A percentile compares a stretch with the other conserved stretches of the same genome.
Evolutionary conservation across 1,284 basidiomycete genomes (phyloP).

Genomic region (Stygiomarasmius scandens): DNA sequence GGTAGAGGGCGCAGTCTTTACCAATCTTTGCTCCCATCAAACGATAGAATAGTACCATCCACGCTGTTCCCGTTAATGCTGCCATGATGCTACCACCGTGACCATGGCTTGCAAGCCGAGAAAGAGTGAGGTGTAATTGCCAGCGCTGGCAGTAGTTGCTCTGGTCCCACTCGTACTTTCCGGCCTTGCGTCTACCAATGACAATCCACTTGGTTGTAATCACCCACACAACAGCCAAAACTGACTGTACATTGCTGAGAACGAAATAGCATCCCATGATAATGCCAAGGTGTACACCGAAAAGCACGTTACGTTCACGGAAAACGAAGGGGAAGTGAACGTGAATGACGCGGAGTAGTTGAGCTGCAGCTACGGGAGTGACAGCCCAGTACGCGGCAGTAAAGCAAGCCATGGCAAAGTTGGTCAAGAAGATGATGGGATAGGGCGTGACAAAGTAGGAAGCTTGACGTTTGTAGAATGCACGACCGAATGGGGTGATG

Average conservation of each 20-base stretch:
- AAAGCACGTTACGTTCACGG: slow-evolving; percentile 34
- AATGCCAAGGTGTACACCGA: slow-evolving; percentile 37
- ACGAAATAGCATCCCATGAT: slow-evolving; percentile 38
- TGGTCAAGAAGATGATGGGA: slow-evolving; percentile 36
- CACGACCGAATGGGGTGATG: slow-evolving; percentile 41
- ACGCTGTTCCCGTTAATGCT: slow-evolving; percentile 39
- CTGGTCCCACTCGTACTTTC: slow-evolving; percentile 44
- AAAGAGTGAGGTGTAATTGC: slow-evolving; percentile 44
- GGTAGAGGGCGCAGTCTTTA: slow-evolving; percentile 39
- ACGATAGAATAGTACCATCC: slow-evolving; percentile 44
- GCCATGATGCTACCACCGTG: slow-evolving; percentile 42
- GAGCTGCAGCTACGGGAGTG: slow-evolving; percentile 38
- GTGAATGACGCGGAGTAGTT: slow-evolving; percentile 34
- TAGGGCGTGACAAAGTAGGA: slow-evolving; percentile 46
- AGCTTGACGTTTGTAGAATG: slow-evolving; percentile 45
- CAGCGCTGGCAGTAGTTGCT: slow-evolving; percentile 48
- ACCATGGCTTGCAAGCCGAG: slow-evolving; percentile 37
- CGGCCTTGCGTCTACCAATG: slow-evolving; percentile 38
- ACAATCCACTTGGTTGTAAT: slow-evolving; percentile 42
- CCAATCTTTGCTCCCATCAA: slow-evolving; percentile 44
- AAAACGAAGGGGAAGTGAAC: slow-evolving; percentile 34
- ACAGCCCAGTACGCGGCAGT: slow-evolving; percentile 46
- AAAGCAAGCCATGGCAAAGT: slow-evolving; percentile 30
- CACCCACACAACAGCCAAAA: slow-evolving; percentile 41
- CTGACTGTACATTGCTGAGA: slow-evolving; percentile 35